These are phyloP conservation scores for Pezizomycotina sp. DNA, from an alignment of 2,329 filamentous ascomycete genomes.

Conservation along the genomic window DNA sequence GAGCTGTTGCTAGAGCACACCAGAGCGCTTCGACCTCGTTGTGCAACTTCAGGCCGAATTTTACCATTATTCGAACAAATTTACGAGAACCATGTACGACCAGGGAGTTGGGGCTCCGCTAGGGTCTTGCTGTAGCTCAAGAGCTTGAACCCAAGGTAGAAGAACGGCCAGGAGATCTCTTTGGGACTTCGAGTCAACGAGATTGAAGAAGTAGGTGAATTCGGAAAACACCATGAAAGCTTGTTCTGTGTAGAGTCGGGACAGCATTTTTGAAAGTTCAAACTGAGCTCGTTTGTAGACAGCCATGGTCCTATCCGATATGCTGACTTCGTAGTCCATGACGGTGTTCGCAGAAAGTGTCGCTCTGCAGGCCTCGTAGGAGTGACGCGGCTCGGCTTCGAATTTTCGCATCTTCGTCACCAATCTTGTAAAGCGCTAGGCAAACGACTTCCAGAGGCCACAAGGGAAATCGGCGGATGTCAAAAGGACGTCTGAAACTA, in stretches of 20 bases:
- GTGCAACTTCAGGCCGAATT: conserved; percentile 70
- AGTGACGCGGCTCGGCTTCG: conserved; percentile 73
- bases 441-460: conserved; percentile 79
- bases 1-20: conserved; percentile 88
- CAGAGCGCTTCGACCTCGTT: conserved; percentile 95
- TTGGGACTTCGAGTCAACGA: conserved; percentile 64
- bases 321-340: conserved; percentile 94
- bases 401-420: conserved; percentile 78
- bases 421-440: conserved; percentile 82
- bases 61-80: conserved; percentile 94
- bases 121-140: conserved; percentile 80
- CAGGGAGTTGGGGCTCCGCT: conserved; percentile 78
- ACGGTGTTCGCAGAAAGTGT: conserved; percentile 77
- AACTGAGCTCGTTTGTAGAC: conserved; percentile 97
- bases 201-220: conserved; percentile 84
- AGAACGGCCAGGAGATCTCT: conserved; percentile 89
- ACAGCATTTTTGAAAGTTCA: conserved; percentile 79
- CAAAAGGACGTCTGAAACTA: conserved; percentile 72
- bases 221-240: conserved; percentile 93
- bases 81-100: conserved; percentile 88
- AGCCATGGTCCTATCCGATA: conserved; percentile 93
- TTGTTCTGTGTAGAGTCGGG: conserved; percentile 72
- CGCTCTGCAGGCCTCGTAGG: conserved; percentile 68
- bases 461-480: conserved; percentile 68
- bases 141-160: conserved; percentile 86